These are phyloP conservation scores for Sarocladiaceae sp. DNA, from an alignment of 2,329 filamentous ascomycete genomes.

Conservation along the genomic window DNA sequence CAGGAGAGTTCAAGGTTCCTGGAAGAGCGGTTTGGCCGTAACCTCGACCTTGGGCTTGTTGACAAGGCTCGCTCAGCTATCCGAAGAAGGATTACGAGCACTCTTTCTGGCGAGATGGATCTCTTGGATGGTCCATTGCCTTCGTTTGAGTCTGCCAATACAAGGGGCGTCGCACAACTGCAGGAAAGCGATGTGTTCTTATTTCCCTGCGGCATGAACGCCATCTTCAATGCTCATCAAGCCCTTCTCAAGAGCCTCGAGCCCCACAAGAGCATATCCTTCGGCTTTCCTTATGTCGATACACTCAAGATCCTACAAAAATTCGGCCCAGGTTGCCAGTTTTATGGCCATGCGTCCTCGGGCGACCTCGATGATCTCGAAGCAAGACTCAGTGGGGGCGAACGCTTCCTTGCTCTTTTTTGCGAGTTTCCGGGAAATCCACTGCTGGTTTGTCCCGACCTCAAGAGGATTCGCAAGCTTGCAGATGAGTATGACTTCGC, in stretches of 20 bases:
- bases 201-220: conserved; percentile 88
- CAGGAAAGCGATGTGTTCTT: conserved; percentile 86
- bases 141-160: conserved; percentile 31
- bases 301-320: conserved; percentile 94
- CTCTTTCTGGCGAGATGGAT: conserved; percentile 69
- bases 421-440: conserved; percentile 96
- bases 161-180: conserved; percentile 58
- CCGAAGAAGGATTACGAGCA: conserved; percentile 81
- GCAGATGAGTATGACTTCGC: conserved; percentile 84
- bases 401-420: conserved; percentile 78
- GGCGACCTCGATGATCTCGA: conserved; percentile 84
- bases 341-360: conserved; percentile 77
- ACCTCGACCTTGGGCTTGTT: conserved; percentile 76
- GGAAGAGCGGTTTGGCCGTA: conserved; percentile 91
- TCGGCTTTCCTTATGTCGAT: conserved; percentile 97
- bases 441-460: conserved; percentile 77
- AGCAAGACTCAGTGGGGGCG: conserved; percentile 61
- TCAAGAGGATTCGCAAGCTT: conserved; percentile 72
- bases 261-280: conserved; percentile 74
- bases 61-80: conserved; percentile 83
- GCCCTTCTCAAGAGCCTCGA: conserved; percentile 56
- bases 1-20: conserved; percentile 76
- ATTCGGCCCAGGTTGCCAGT: conserved; percentile 78
- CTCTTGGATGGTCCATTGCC: conserved; percentile 19
- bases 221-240: conserved; percentile 86